Conservation (phyloP, 305 asterid genomes). For the Fraxinus xanthoxyloides region DNA sequence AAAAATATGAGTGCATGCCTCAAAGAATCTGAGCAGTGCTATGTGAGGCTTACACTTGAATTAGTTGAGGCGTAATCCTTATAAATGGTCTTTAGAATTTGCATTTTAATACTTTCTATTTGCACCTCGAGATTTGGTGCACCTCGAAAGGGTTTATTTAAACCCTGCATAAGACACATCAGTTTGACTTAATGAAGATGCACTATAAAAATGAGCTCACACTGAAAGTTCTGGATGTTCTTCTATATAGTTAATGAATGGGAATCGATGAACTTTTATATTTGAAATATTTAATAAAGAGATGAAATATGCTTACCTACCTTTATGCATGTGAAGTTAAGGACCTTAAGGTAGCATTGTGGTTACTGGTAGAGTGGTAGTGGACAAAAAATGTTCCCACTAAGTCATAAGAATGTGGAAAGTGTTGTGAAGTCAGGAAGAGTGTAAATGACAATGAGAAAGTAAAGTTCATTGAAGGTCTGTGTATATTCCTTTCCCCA, state of each 20-base stretch:
- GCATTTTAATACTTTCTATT: neutral
- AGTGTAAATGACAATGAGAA: neutral
- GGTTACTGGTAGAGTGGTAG: neutral
- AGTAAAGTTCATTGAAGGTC: neutral
- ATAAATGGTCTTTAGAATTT: neutral
- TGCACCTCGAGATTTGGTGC: neutral
- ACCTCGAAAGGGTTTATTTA: neutral
- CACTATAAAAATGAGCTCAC: neutral
- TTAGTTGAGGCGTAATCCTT: neutral
- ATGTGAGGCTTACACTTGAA: too few species aligned
- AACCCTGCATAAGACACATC: neutral
- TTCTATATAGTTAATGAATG: neutral
- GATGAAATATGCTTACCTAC: neutral
- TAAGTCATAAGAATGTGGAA: neutral
- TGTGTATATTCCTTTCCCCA: neutral
- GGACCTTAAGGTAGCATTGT: neutral
- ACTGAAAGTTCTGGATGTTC: neutral
- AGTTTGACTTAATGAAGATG: neutral
- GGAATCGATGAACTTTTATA: neutral
- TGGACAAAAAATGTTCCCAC: neutral
- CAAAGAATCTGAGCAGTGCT: neutral
- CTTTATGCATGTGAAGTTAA: neutral
- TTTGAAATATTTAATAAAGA: neutral
- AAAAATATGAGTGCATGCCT: neutral
- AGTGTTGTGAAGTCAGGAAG: neutral